Evolutionary conservation across 1,139 yeast species (phyloP).

Genomic region (Groenewaldozyma auringiensis): DNA sequence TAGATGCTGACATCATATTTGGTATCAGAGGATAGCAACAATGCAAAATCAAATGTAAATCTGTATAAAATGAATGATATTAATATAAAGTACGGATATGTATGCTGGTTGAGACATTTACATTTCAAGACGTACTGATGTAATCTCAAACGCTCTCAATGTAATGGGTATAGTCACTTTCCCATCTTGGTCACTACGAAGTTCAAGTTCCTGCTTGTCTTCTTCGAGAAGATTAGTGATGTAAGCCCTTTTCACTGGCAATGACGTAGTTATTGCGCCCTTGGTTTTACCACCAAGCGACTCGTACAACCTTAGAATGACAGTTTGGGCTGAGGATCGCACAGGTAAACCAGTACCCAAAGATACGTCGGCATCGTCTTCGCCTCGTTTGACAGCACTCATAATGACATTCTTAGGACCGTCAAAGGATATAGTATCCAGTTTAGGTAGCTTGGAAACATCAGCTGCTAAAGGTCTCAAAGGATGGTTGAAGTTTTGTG

Average conservation of each 20-base stretch:
- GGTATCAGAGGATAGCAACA: too few species aligned
- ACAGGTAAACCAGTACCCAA: slow-evolving; percentile 34
- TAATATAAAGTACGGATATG: too few species aligned
- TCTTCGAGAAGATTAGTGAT: slow-evolving; percentile 69
- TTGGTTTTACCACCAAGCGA: slow-evolving; percentile 67
- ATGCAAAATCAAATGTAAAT: too few species aligned
- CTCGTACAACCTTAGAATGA: slow-evolving; percentile 73
- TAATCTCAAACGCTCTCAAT: slow-evolving; percentile 73
- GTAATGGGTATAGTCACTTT: slow-evolving; percentile 33
- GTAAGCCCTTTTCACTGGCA: slow-evolving; percentile 40
- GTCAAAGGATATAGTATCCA: slow-evolving; percentile 25
- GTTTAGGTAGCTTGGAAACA: slow-evolving; percentile 12
- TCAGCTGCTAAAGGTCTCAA: slow-evolving; percentile 19
- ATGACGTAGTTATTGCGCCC: slow-evolving; percentile 37
- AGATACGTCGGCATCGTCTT: slow-evolving; percentile 56
- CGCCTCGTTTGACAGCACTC: slow-evolving; percentile 78
- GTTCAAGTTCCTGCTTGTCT: slow-evolving; percentile 38
- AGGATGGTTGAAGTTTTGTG: slow-evolving; percentile 71
- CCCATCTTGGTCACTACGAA: slow-evolving; percentile 23
- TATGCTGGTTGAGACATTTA: too few species aligned
- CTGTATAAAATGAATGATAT: too few species aligned
- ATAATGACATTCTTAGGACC: slow-evolving; percentile 58
- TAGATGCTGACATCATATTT: too few species aligned
- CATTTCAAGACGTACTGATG: slow-evolving; percentile 35
- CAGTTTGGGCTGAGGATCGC: slow-evolving; percentile 27